These are phyloP conservation scores for Ophiostoma fasciatum DNA, from an alignment of 2,329 filamentous ascomycete genomes.

Conservation along the genomic window DNA sequence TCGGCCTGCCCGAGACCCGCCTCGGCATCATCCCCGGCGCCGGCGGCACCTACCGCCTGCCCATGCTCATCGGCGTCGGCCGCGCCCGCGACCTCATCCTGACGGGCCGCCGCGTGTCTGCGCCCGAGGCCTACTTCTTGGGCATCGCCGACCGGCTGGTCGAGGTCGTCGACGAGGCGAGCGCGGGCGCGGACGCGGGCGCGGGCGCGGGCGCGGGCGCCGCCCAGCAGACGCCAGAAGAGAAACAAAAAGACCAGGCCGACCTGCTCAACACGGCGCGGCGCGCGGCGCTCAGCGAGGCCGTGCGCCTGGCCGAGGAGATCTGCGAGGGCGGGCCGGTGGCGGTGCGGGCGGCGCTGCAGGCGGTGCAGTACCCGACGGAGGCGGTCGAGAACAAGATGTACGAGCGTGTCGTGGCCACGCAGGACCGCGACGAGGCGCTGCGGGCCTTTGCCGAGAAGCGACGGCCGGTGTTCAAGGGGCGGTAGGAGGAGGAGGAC, in stretches of 20 bases:
- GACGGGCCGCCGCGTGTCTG: slow-evolving; percentile 73
- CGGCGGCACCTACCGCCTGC: slow-evolving; percentile 80
- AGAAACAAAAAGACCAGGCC: slow-evolving; percentile 19
- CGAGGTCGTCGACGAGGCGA: slow-evolving; percentile 38
- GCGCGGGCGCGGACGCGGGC: slow-evolving; percentile 12
- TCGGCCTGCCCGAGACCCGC: slow-evolving; percentile 82
- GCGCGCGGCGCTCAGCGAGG: slow-evolving; percentile 56
- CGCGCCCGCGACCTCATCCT: slow-evolving; percentile 83
- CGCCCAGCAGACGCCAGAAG: slow-evolving; percentile 26
- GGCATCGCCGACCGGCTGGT: slow-evolving; percentile 85
- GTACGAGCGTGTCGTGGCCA: slow-evolving; percentile 70
- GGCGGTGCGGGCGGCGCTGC: slow-evolving; percentile 63
- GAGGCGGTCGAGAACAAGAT: slow-evolving; percentile 75
- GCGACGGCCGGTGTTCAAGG: slow-evolving; percentile 44
- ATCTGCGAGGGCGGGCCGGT: slow-evolving; percentile 76
- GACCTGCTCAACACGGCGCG: slow-evolving; percentile 43
- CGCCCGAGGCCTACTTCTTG: slow-evolving; percentile 77
- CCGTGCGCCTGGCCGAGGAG: slow-evolving; percentile 62
- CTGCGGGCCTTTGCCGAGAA: slow-evolving; percentile 64
- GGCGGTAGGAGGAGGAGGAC: slow-evolving; percentile 26
- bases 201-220: too few relatives aligned
- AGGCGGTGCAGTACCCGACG: slow-evolving; percentile 57
- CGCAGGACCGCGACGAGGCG: slow-evolving; percentile 79
- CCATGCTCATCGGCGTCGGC: slow-evolving; percentile 60
- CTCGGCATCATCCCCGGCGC: slow-evolving; percentile 91